Conservation (phyloP, 1,284 basidiomycete species). For the Marasmius fiardii region DNA sequence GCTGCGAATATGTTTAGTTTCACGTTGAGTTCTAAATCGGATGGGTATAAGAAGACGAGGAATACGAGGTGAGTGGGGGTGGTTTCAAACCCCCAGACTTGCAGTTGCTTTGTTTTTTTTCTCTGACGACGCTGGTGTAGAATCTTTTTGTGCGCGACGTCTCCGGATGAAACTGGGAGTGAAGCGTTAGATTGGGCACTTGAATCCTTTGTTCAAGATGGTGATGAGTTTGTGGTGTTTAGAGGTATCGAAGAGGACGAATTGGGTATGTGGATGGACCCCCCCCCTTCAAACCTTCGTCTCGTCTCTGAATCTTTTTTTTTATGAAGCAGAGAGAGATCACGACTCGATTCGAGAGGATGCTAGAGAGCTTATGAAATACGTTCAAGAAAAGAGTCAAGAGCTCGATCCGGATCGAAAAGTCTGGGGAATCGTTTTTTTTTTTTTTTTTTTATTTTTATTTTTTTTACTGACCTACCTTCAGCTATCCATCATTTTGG, state of each 20-base stretch:
- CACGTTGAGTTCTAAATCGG: constrained; percentile 78
- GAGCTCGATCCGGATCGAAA: constrained; percentile 79
- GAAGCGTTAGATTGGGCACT: constrained; percentile 90
- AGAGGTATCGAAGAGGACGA: constrained; percentile 88
- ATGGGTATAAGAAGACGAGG: constrained; percentile 76
- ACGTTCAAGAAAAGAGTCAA: constrained; percentile 78
- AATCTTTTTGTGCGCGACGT: constrained; percentile 89
- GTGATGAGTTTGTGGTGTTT: constrained; percentile 92
- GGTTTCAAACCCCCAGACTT: not conserved
- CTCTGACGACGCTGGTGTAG: not conserved
- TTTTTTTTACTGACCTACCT: not conserved
- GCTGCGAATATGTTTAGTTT: constrained; percentile 72
- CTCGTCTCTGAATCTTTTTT: too few species aligned
- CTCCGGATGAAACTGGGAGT: constrained; percentile 82
- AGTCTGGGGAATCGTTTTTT: constrained; percentile 34
- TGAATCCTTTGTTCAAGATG: constrained; percentile 85
- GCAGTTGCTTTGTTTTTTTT: not conserved
- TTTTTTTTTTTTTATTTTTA: not conserved
- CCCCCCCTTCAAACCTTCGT: too few species aligned
- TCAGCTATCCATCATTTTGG: constrained; percentile 88
- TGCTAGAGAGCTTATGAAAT: constrained; percentile 80
- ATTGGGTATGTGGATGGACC: constrained; percentile 64
- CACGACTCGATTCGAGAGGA: constrained; percentile 87
- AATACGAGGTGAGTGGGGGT: constrained; percentile 73
- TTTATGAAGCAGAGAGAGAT: constrained; percentile 53